phyloP scores from a whole-genome alignment of 192 early-diverging fungal genomes.

The Linnemannia elongata region DNA sequence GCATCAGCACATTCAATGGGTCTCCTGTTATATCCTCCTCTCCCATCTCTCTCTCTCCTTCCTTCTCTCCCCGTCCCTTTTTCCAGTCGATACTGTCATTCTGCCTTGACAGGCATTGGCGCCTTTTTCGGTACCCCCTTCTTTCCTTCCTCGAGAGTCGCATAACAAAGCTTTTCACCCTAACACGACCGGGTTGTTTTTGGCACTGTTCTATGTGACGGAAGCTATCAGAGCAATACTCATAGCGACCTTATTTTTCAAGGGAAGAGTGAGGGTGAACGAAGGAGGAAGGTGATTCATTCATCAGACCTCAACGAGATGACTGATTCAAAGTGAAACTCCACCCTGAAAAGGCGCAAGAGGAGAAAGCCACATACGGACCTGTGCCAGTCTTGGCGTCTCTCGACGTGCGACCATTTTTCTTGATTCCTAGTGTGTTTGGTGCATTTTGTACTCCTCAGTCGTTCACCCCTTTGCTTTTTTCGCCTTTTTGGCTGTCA shows the following conservation, averaged over 20 bases:
- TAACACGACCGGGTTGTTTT: neutral
- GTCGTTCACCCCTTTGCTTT: neutral
- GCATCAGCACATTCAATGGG: neutral
- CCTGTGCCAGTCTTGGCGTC: neutral
- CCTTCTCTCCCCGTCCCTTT: neutral
- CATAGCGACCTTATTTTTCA: neutral
- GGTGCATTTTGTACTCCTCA: neutral
- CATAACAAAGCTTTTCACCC: neutral
- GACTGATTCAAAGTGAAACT: neutral
- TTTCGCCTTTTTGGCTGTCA: neutral
- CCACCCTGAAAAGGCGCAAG: neutral
- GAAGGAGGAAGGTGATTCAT: neutral
- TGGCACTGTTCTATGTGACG: too few species aligned
- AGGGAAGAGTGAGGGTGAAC: neutral
- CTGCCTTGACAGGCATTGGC: neutral
- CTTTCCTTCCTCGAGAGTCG: neutral
- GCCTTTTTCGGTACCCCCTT: neutral
- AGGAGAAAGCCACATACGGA: neutral
- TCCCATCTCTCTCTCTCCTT: neutral
- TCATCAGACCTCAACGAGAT: neutral
- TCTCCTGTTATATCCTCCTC: neutral
- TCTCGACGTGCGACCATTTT: neutral
- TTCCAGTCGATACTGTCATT: conserved; percentile 2
- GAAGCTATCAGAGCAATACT: neutral
- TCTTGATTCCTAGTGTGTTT: neutral